Evolutionary conservation across 805 yeast species (phyloP).

Genomic region (Candida krabiensis): DNA sequence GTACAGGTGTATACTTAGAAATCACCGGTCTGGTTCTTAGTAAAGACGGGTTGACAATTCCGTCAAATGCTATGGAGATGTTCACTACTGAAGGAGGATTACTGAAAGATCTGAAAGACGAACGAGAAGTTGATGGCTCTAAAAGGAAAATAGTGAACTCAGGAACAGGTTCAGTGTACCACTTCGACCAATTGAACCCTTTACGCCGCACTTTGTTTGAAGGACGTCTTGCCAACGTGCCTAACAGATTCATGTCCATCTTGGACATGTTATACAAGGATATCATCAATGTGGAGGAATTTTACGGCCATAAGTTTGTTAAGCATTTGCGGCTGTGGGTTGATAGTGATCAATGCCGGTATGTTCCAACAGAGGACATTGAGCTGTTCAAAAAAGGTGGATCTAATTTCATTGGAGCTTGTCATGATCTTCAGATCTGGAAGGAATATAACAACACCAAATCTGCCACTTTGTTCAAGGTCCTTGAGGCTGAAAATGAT

Average conservation of each 20-base stretch:
- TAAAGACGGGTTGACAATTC: conserved; percentile 14
- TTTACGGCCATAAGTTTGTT: conserved; percentile 32
- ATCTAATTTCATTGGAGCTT: conserved; percentile 40
- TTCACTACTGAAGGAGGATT: conserved; percentile 20
- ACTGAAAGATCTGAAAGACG: conserved; percentile 18
- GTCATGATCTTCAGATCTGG: conserved; percentile 41
- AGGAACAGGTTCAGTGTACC: conserved; percentile 36
- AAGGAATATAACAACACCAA: conserved; percentile 37
- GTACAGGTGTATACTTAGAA: conserved; percentile 60
- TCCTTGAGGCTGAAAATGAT: conserved; percentile 21
- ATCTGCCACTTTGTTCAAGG: conserved; percentile 26
- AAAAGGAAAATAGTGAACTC: conserved; percentile 32
- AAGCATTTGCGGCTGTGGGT: conserved; percentile 40
- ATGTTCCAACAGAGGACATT: conserved; percentile 42
- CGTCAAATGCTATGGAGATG: conserved; percentile 17
- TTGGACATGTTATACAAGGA: conserved; percentile 25
- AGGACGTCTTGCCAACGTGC: conserved; percentile 32
- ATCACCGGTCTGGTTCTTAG: conserved; percentile 48
- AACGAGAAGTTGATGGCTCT: conserved; percentile 17
- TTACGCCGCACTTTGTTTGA: conserved; percentile 30
- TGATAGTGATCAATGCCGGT: conserved; percentile 36
- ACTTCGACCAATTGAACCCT: conserved; percentile 27
- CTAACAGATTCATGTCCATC: conserved; percentile 21
- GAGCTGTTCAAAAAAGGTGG: conserved; percentile 34
- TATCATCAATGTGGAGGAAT: conserved; percentile 20